Conservation (phyloP, 2,329 filamentous ascomycete genomes). For the Fusarium chlamydosporum region DNA sequence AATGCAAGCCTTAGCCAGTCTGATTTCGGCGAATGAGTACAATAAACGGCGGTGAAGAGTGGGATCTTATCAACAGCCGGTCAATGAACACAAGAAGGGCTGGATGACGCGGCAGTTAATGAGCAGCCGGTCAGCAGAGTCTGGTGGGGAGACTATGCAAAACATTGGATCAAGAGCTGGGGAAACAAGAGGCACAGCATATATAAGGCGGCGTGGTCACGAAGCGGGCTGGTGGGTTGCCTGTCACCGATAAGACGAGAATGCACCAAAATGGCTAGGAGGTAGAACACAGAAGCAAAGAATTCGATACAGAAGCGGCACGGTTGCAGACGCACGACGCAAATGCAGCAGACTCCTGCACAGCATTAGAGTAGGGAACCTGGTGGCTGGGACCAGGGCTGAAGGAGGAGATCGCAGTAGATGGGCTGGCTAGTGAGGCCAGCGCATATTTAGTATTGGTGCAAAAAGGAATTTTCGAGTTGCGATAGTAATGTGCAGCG, state of each 20-base stretch:
- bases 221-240: conserved; percentile 11
- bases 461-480: conserved; percentile 23
- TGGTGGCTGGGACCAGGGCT: conserved; percentile 40
- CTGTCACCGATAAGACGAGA: conserved; percentile 23
- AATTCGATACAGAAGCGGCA: conserved; percentile 17
- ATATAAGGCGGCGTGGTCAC: conserved; percentile 13
- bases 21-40: conserved; percentile 19
- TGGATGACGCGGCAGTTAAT: conserved; percentile 31
- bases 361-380: conserved; percentile 30
- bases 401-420: conserved; percentile 41
- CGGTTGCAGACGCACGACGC: conserved; percentile 30
- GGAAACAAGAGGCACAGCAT: conserved; percentile 40
- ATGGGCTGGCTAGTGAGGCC: conserved; percentile 18
- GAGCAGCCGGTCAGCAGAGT: conserved; percentile 43
- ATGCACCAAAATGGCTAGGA: conserved; percentile 13
- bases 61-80: conserved; percentile 30
- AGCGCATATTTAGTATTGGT: not conserved
- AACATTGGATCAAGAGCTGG: conserved; percentile 44
- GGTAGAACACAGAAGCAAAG: conserved; percentile 9
- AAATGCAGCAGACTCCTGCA: conserved; percentile 32
- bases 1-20: conserved; percentile 45
- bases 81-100: conserved; percentile 25
- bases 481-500: conserved; percentile 24
- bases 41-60: conserved; percentile 49
- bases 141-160: conserved; percentile 47